Base-by-base conservation (phyloP, 2,329 filamentous ascomycete species). In the Penicillium sp. region DNA sequence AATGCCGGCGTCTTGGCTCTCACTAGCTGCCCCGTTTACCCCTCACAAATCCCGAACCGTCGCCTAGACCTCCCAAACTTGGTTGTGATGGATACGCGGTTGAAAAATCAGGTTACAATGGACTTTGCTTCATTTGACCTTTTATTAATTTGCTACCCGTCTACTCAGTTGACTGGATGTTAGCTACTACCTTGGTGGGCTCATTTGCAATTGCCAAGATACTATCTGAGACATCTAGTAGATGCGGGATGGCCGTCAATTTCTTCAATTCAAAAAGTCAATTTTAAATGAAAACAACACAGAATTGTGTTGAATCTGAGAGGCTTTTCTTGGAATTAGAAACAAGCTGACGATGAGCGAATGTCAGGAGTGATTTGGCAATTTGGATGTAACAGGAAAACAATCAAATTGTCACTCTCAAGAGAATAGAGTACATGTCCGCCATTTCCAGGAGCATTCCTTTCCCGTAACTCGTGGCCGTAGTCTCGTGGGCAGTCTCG, bases 401-500 rank as follows among this genome's bases (percentile, higher is more conserved):
- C 33, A 16, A 2, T n/a, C 16, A 5, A 36, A 36, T 36, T 7
- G 16, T 16, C 2, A 14, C 5, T 5, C 16, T 14, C 8, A 33
- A 36, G 16, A 9, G 9, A 36, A 8, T 36, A 36, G 14, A 36
- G 2, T 18, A 14, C n/a, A 9, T 7, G 13, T 36, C 5, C 13
- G 33, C n/a, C 13, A 36, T 16, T 33, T n/a, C n/a, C n/a, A n/a
- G n/a, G n/a, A n/a, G n/a, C n/a, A n/a, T n/a, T n/a, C n/a, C n/a
- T n/a, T n/a, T n/a, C n/a, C n/a, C n/a, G n/a, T n/a, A 60, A 60
- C 21, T 51, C 58, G 1, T 56, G 21, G 5, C 55, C 44, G n/a
- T 51, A 56, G 33, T 60, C 58, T 18, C 34, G 52, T 1, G 58
- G 55, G 16, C 58, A 60, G 26, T 58, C 33, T n/a, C 44, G 33